phyloP scores from a whole-genome alignment of 1,284 basidiomycete species.

The Ganoderma meredithae region DNA sequence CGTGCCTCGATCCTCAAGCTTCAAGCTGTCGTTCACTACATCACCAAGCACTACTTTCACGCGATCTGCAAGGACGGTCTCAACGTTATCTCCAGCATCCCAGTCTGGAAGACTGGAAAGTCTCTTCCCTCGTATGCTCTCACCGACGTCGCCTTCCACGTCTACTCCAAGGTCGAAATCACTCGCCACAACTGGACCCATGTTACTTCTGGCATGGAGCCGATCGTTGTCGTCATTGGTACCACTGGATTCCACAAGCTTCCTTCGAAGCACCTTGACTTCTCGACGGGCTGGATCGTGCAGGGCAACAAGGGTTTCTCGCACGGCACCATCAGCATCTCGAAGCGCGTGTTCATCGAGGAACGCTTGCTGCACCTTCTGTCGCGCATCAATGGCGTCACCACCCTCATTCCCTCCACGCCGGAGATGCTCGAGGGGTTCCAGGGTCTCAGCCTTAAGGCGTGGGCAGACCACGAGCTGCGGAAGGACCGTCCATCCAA shows the following conservation, averaged over 20 bases:
- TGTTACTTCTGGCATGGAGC: conserved; percentile 31
- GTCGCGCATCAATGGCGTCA: conserved; percentile 39
- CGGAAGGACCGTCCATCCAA: conserved; percentile 36
- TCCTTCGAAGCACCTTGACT: conserved; percentile 33
- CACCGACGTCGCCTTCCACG: conserved; percentile 41
- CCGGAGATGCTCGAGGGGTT: conserved; percentile 37
- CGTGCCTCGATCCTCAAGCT: conserved; percentile 38
- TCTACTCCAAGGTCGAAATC: conserved; percentile 36
- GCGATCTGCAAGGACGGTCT: conserved; percentile 37
- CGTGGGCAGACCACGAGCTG: conserved; percentile 39
- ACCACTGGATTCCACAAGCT: conserved; percentile 37
- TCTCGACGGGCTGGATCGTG: conserved; percentile 38
- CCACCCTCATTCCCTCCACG: conserved; percentile 43
- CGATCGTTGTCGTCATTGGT: conserved; percentile 41
- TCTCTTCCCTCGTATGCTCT: conserved; percentile 36
- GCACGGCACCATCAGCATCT: conserved; percentile 42
- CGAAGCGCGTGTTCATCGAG: conserved; percentile 42
- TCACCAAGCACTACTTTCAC: conserved; percentile 41
- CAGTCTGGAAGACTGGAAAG: conserved; percentile 36
- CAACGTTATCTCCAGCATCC: conserved; percentile 43
- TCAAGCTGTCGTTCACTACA: conserved; percentile 41
- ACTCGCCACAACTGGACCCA: conserved; percentile 36
- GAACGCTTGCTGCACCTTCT: conserved; percentile 39
- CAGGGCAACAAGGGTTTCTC: conserved; percentile 33
- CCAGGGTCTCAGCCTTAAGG: conserved; percentile 39